Evolutionary conservation across 169 alveolate genomes (phyloP).

Genomic region (Toxoplasma gondii): DNA sequence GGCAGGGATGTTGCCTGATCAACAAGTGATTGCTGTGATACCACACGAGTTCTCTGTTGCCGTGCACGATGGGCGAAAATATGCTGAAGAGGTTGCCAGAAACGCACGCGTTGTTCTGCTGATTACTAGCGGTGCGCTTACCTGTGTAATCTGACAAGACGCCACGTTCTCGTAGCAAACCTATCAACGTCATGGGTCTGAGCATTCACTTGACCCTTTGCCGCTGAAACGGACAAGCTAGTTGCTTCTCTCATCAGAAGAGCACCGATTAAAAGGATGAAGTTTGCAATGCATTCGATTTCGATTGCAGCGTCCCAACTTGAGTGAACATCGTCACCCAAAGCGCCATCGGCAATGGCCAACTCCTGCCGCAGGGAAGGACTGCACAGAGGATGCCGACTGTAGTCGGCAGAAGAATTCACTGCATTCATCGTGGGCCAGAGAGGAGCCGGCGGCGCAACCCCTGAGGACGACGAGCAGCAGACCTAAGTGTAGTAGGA

Average conservation of each 20-base stretch:
- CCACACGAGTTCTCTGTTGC: too few species aligned
- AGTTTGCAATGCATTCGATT: conserved; percentile 6
- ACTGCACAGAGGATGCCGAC: not conserved
- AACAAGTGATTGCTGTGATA: too few species aligned
- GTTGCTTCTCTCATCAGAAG: not conserved
- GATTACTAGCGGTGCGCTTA: not conserved
- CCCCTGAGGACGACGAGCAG: not conserved
- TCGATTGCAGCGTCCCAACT: conserved; percentile 13
- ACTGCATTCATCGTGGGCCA: not conserved
- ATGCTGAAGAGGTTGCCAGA: too few species aligned
- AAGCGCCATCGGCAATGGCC: not conserved
- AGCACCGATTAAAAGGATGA: not conserved
- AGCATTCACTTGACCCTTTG: not conserved
- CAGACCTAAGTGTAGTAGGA: not conserved
- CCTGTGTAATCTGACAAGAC: conserved; percentile 22
- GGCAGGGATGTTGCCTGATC: too few species aligned
- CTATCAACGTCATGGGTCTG: not conserved
- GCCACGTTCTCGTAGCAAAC: not conserved
- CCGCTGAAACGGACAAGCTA: not conserved
- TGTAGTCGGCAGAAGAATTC: not conserved
- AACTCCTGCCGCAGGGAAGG: not conserved
- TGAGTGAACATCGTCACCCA: not conserved
- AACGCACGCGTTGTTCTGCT: too few species aligned
- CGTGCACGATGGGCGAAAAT: too few species aligned
- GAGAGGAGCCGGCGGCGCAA: not conserved